These are phyloP conservation scores for Lipomyces anomalus DNA, from an alignment of 805 yeast genomes.

Conservation along the genomic window DNA sequence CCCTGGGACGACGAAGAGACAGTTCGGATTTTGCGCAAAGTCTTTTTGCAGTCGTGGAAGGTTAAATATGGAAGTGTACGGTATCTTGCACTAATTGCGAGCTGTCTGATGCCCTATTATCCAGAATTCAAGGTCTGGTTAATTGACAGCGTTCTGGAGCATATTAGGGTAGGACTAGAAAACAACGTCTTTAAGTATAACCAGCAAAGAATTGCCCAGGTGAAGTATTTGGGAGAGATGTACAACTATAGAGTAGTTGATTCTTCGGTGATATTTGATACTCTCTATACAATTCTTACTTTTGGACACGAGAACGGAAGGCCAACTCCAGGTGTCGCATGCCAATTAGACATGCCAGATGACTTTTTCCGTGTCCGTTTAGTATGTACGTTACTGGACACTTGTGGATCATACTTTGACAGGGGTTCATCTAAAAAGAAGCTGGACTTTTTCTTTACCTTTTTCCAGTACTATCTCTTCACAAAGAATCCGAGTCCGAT, in stretches of 20 bases:
- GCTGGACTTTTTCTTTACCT: constrained; percentile 43
- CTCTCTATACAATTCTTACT: constrained; percentile 52
- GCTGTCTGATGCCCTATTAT: constrained; percentile 34
- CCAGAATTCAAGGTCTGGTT: constrained; percentile 41
- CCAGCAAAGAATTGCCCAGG: constrained; percentile 56
- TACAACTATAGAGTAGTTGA: constrained; percentile 45
- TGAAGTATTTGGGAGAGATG: constrained; percentile 55
- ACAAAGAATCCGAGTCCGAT: constrained; percentile 59
- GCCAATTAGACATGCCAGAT: constrained; percentile 54
- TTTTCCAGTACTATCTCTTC: constrained; percentile 65
- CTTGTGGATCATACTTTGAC: constrained; percentile 26
- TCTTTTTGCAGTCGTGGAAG: constrained; percentile 57
- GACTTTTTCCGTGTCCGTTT: constrained; percentile 69
- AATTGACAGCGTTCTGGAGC: constrained; percentile 61
- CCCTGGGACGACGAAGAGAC: constrained; percentile 43
- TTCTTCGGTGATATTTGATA: constrained; percentile 43
- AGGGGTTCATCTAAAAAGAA: constrained; percentile 25
- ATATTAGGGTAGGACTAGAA: constrained; percentile 62
- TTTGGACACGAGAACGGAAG: constrained; percentile 59
- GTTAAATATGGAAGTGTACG: constrained; percentile 53
- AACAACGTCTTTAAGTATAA: constrained; percentile 52
- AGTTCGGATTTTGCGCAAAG: constrained; percentile 33
- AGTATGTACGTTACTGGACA: constrained; percentile 41
- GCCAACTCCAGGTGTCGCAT: constrained; percentile 42
- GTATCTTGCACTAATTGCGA: constrained; percentile 45